phyloP scores from a whole-genome alignment of 352 stramenopile species.

The Blastocystis sp. region DNA sequence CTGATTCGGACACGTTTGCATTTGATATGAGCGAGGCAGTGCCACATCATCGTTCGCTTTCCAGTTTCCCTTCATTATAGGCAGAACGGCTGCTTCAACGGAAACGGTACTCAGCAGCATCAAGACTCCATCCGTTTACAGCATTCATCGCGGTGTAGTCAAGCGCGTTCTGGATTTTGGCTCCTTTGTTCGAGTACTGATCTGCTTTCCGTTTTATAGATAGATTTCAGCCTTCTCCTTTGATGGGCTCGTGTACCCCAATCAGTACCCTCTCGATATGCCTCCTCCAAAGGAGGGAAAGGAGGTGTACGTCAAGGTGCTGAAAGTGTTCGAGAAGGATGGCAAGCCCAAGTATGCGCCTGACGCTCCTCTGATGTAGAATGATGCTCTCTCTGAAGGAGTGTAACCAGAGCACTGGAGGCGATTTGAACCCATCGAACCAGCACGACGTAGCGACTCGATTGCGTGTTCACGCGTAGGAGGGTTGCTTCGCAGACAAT shows the following conservation, averaged over 20 bases:
- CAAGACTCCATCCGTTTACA: not conserved
- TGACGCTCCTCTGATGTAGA: not conserved
- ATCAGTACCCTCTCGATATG: not conserved
- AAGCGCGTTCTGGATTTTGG: conserved; percentile 5
- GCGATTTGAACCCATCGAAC: conserved; percentile 11
- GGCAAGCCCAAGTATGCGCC: not conserved
- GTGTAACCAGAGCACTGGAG: conserved; percentile 2
- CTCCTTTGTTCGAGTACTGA: conserved; percentile 1
- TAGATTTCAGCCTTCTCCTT: conserved; percentile 3
- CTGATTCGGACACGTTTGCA: conserved; percentile 6
- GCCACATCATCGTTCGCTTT: too few species aligned
- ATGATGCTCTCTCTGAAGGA: conserved; percentile 38
- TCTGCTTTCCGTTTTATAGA: not conserved
- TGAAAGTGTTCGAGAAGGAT: not conserved
- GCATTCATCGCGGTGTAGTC: not conserved
- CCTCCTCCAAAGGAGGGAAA: conserved; percentile 4
- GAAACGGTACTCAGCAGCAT: not conserved
- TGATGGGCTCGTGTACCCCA: conserved; percentile 18
- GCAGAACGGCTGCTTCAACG: not conserved
- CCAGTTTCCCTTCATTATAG: too few species aligned
- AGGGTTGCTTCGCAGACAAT: conserved; percentile 24
- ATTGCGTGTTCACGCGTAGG: not conserved
- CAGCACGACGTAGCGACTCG: not conserved
- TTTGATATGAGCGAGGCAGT: conserved; percentile 4
- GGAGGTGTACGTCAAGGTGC: conserved; percentile 27